Base-by-base conservation (phyloP, 2,329 filamentous ascomycete species). In the Aspergillus sp. region DNA sequence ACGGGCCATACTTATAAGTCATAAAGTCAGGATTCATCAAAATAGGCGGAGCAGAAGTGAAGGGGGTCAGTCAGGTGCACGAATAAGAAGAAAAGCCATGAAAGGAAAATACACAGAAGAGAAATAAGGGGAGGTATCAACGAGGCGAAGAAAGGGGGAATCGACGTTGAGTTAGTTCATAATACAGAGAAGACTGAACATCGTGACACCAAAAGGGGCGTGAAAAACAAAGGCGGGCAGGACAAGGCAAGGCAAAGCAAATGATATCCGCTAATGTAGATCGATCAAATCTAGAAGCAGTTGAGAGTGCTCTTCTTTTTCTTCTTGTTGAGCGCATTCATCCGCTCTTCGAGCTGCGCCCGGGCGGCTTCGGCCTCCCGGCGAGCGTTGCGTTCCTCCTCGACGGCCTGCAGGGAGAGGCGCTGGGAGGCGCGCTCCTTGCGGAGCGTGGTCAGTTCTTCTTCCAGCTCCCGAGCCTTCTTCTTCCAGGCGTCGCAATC, bases 291-390 rank as follows among this genome's bases (percentile, higher is more conserved):
- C 78, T 92, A 97, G 83, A 99, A 99, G 85, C 95, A 99, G 82
- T 97, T 98, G 78, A 99, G 85, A 68, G 90, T 93, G 85, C 96
- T 97, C 86, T 83, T 84, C 79, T 96, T 93, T 85, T 94, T 97
- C 83, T 96, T 95, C 81, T 91, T 89, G 79, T 89, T 93, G 76
- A 95, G 89, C 60, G 91, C 89, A 72, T 94, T 92, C 88, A 99
- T 99, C 59, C 94, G 87, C 81, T 96, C 92, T 79, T 99, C 94
- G 25, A 99, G 85, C 71, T 96, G 91, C 41, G 90, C 91, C 57
- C 91, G 85, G 47, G 95, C 95, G 66, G 90, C 87, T 81, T 99
- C 95, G 38, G 96, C 93, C 64, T 94, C 91, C 65, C 92, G 85
- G 62, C 95, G 85, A 80, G 96, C 96, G 81, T 91, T 94, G 69